Percentiles rank a stretch among this genome's conserved stretches.
These are phyloP conservation scores for Pelargonium cotyledonis DNA, from an alignment of 441 rosid species.

Conservation along the genomic window DNA sequence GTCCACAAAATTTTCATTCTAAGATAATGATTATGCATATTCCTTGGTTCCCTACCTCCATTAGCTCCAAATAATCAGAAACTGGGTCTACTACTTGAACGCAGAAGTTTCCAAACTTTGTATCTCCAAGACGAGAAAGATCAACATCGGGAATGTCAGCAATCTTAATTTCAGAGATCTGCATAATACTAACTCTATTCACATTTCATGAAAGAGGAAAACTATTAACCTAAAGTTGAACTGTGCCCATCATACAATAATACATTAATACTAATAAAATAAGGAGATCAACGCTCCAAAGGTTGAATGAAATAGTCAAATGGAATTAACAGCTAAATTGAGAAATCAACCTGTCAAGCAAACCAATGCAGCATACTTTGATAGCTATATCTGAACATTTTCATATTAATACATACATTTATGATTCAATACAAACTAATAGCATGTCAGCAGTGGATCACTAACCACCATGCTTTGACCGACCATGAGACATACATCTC, in stretches of 20 bases:
- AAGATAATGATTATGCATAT: constrained; percentile 11
- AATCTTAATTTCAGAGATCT: constrained; percentile 82
- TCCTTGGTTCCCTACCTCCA: constrained; percentile 59
- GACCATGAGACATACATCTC: not conserved
- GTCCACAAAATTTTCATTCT: constrained; percentile 18
- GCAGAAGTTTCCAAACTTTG: constrained; percentile 56
- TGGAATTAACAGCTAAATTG: no score
- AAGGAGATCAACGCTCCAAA: not conserved
- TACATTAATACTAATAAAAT: no score
- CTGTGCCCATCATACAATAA: not conserved
- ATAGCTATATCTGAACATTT: not conserved
- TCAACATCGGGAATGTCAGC: constrained; percentile 82
- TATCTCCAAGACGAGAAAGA: constrained; percentile 63
- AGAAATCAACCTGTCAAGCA: not conserved
- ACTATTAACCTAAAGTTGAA: not conserved
- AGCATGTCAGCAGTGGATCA: no score
- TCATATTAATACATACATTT: not conserved
- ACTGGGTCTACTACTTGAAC: constrained; percentile 93
- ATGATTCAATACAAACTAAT: no score
- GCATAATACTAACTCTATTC: constrained; percentile 14
- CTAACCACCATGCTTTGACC: no score
- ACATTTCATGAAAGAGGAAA: not conserved
- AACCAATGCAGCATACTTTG: not conserved
- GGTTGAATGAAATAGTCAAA: not conserved
- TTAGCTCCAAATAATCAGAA: constrained; percentile 80